Base-by-base conservation (phyloP, 352 stramenopile genomes). In the Globisporangium camurandrum region DNA sequence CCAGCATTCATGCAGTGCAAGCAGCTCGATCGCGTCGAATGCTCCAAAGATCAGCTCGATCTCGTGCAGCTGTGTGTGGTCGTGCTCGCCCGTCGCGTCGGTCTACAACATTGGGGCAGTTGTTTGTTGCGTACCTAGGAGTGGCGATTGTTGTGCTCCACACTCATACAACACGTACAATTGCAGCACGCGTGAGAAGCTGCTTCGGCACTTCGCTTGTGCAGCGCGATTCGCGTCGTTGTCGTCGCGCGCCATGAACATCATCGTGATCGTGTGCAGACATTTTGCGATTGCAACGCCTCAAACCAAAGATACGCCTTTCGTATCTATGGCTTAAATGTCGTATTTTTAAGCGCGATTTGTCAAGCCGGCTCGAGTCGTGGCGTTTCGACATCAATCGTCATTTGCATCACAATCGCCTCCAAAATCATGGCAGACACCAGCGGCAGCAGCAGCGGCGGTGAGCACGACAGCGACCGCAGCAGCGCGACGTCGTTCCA, bases 21-120 rank as follows among this genome's bases (percentile, higher is more conserved):
- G 40, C 16, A 27, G 24, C 8, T 75, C 66, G 38, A 93, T 61
- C 17, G 66, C 62, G 28, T 80, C 56, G 16, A 83, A 84, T 20
- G 26, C 46, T 4, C 67, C 75, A 49, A 96, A 95, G 56, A 95
- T 93, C 33, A 95, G 66, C 63, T 95, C 82, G 45, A 95, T 54
- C 26, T 93, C 71, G 34, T 76, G 57, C 23, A 96, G 44, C 11
- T 57, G 52, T 19, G 75, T 73, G 44, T 91, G 78, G 23, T 88
- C 70, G 12, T 59, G 50, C 67, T 88, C 70, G 34, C 80, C 82
- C 5, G 69, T 82, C 16, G 55, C 46, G 36, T 82, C 71, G 6
- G 67, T 84, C 76, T 86, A 45, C n/a, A n/a, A n/a, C n/a, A n/a
- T n/a, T n/a, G n/a, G n/a, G n/a, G n/a, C n/a, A n/a, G n/a, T n/a